phyloP scores from a whole-genome alignment of 768 basidiomycete genomes.

The Daedaleopsis nitida region DNA sequence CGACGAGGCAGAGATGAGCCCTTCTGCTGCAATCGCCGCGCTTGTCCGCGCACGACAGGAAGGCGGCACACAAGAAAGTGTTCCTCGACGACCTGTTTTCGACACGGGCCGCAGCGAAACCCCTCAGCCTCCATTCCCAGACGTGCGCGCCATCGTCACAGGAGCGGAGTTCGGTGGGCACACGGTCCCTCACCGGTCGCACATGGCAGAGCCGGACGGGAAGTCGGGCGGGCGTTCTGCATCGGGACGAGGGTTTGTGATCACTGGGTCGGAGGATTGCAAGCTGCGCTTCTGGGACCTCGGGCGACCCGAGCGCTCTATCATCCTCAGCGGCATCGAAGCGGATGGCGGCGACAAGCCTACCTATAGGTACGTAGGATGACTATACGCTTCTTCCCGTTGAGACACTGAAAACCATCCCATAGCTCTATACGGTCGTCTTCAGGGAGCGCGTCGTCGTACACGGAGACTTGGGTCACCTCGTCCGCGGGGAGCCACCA shows the following conservation, averaged over 20 bases:
- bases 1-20: constrained; percentile 58
- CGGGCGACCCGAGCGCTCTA: constrained; percentile 67
- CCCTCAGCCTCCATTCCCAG: constrained; percentile 54
- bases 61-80: constrained; percentile 21
- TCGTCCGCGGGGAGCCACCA: constrained; percentile 46
- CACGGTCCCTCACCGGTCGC: constrained; percentile 39
- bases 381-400: background rate
- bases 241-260: constrained; percentile 64
- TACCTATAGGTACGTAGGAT: constrained; percentile 62
- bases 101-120: constrained; percentile 31
- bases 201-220: constrained; percentile 27
- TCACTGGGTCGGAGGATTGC: constrained; percentile 90
- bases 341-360: constrained; percentile 76
- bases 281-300: constrained; percentile 90
- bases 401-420: background rate
- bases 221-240: constrained; percentile 37
- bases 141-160: constrained; percentile 68
- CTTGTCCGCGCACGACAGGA: constrained; percentile 72
- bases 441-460: constrained; percentile 48
- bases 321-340: constrained; percentile 78
- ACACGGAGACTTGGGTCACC: constrained; percentile 66
- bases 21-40: constrained; percentile 77
- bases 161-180: constrained; percentile 81
- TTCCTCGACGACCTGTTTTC: constrained; percentile 16
- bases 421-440: constrained; percentile 38